These are phyloP conservation scores for Psilocybe mexicana DNA, from an alignment of 1,284 basidiomycete species.

Conservation along the genomic window DNA sequence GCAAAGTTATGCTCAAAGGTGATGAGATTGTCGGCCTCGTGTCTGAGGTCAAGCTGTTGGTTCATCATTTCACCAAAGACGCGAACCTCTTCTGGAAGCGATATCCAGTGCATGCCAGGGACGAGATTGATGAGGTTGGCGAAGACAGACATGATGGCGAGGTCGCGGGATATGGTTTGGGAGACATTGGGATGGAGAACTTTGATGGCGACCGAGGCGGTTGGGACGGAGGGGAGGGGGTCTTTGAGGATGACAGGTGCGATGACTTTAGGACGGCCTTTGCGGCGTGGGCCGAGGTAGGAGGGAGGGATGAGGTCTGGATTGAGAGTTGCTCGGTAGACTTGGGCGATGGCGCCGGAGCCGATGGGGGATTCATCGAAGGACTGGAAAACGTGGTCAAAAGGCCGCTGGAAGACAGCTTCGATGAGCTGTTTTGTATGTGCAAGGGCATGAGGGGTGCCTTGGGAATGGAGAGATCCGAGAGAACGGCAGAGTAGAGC, in stretches of 20 bases:
- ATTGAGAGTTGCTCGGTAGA: slow-evolving; percentile 85
- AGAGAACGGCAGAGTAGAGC: slow-evolving; percentile 87
- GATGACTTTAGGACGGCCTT: slow-evolving; percentile 47
- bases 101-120: slow-evolving; percentile 97
- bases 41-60: slow-evolving; percentile 88
- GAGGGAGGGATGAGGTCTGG: slow-evolving; percentile 82
- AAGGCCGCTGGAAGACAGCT: slow-evolving; percentile 78
- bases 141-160: slow-evolving; percentile 95
- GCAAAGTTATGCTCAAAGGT: slow-evolving; percentile 89
- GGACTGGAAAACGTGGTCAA: slow-evolving; percentile 90
- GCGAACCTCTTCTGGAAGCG: slow-evolving; percentile 92
- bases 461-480: slow-evolving; percentile 88
- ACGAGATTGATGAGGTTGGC: slow-evolving; percentile 78
- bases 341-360: slow-evolving; percentile 98
- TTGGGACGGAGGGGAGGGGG: slow-evolving; percentile 68
- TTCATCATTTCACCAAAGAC: slow-evolving; percentile 99
- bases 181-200: slow-evolving; percentile 87
- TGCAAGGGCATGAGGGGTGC: slow-evolving; percentile 77
- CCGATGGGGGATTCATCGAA: slow-evolving; percentile 91
- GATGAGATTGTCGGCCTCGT: slow-evolving; percentile 88
- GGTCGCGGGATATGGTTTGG: slow-evolving; percentile 84
- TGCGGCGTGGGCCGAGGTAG: slow-evolving; percentile 70
- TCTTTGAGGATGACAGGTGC: slow-evolving; percentile 58
- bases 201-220: slow-evolving; percentile 92
- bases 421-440: slow-evolving; percentile 89